Base-by-base conservation (phyloP, 164 flowering plant species). In the Chloranthus sessilifolius region DNA sequence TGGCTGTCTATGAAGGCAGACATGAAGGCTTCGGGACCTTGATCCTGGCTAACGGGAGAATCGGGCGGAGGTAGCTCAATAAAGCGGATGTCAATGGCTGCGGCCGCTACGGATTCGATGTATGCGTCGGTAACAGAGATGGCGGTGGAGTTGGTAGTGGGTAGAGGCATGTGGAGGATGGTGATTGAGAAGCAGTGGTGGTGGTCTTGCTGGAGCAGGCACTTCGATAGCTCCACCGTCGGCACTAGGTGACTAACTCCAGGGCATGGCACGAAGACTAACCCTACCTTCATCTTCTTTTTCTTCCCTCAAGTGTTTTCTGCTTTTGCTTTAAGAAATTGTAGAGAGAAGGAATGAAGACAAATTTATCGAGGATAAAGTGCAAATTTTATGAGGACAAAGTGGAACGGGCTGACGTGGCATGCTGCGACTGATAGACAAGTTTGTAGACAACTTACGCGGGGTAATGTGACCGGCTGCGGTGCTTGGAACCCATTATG, bases 301-400 rank as follows among this genome's bases (percentile, higher is more conserved):
- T n/a, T n/a, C n/a, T 33, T 33, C 36, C 12, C 7, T 8, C 36
- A 83, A 80, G 91, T n/a, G n/a, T n/a, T n/a, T n/a, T n/a, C n/a
- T n/a, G n/a, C n/a, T n/a, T n/a, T n/a, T n/a, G n/a, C n/a, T n/a
- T n/a, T n/a, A n/a, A n/a, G n/a, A n/a, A n/a, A n/a, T n/a, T n/a
- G n/a, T n/a, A n/a, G n/a, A n/a, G n/a, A n/a, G n/a, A n/a, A n/a
- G n/a, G n/a, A n/a, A n/a, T n/a, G n/a, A n/a, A n/a, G n/a, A n/a
- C n/a, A n/a, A n/a, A n/a, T n/a, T n/a, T n/a, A n/a, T n/a, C n/a
- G n/a, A n/a, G n/a, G n/a, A n/a, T n/a, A n/a, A n/a, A n/a, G n/a
- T n/a, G n/a, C n/a, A n/a, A n/a, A n/a, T n/a, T n/a, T n/a, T n/a
- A n/a, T n/a, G n/a, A n/a, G n/a, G n/a, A n/a, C n/a, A n/a, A n/a